Base-by-base conservation (phyloP, 2,329 filamentous ascomycete genomes). In the Zasmidium citrigriseum region DNA sequence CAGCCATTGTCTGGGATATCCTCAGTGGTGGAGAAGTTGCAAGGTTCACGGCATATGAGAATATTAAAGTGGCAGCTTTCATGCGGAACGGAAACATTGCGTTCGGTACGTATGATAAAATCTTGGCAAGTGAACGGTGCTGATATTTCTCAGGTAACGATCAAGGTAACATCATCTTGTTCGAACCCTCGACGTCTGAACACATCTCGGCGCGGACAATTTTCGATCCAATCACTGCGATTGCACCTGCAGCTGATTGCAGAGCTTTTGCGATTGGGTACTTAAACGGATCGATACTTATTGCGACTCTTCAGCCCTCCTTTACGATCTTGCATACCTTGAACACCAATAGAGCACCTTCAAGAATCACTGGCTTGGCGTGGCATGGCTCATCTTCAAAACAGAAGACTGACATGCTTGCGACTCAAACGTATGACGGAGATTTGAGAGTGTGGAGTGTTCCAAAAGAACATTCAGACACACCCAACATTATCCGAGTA, bases 361-460 rank as follows among this genome's bases (percentile, higher is more conserved):
- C 93, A 0, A 89, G 91, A 2, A 92, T 99, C 52, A 87, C 93
- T 3, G 90, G 87, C 9, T 78, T 99, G 20, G 86, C 91, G 58
- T 99, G 95, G 95, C 95, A 99, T 80, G 93, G 93, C 38, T 97
- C 95, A 0, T 97, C 95, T 0, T 89, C 93, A 0, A 91, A 93
- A 65, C 93, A 97, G 75, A 97, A 96, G 76, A 96, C 95, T 0
- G 93, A 98, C 70, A 99, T 99, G 95, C 80, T 99, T 68, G 93
- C 93, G 1, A 90, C 92, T 9, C 93, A 98, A 76, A 95, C 91
- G 2, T 84, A 89, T 52, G 93, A 97, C 71, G 93, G 95, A 20
- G 93, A 99, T 71, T 79, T 99, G 47, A 85, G 93, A 66, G 93
- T 99, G 20, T 99, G 95, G 95, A 99, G 95, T 70, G 89, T 99